Evolutionary conservation across 2,329 filamentous ascomycete genomes (phyloP).

Genomic region (Claviceps spartinae): DNA sequence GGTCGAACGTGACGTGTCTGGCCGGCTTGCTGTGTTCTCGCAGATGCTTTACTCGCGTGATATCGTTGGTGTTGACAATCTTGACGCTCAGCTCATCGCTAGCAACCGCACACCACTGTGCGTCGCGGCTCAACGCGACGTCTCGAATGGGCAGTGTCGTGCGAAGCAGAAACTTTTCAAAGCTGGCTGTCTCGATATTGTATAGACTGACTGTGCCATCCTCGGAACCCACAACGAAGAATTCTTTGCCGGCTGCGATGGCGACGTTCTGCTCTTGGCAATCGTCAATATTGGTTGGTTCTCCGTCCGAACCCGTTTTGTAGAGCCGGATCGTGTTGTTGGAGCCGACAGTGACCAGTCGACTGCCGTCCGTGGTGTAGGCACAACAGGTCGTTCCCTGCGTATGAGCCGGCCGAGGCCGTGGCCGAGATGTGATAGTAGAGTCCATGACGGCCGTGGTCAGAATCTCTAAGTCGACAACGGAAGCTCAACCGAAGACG

Average conservation of each 20-base stretch:
- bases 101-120: conserved; percentile 84
- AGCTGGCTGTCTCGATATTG: conserved; percentile 57
- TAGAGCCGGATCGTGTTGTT: conserved; percentile 93
- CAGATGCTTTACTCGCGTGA: conserved; percentile 60
- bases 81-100: conserved; percentile 92
- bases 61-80: conserved; percentile 71
- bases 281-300: conserved; percentile 85
- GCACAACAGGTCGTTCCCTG: conserved; percentile 75
- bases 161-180: conserved; percentile 72
- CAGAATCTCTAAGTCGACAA: not conserved
- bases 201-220: conserved; percentile 95
- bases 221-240: conserved; percentile 81
- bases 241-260: conserved; percentile 62
- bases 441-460: conserved; percentile 16
- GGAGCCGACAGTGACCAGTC: conserved; percentile 79
- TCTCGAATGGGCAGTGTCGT: conserved; percentile 80
- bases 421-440: conserved; percentile 29
- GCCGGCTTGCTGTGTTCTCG: conserved; percentile 74
- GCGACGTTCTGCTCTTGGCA: conserved; percentile 75
- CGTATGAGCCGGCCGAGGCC: conserved; percentile 61
- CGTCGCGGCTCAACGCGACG: conserved; percentile 67
- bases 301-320: conserved; percentile 79
- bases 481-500: not conserved
- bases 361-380: conserved; percentile 79
- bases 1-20: conserved; percentile 86